phyloP scores from a whole-genome alignment of 2,329 filamentous ascomycete genomes.

The Byssothecium circinans region DNA sequence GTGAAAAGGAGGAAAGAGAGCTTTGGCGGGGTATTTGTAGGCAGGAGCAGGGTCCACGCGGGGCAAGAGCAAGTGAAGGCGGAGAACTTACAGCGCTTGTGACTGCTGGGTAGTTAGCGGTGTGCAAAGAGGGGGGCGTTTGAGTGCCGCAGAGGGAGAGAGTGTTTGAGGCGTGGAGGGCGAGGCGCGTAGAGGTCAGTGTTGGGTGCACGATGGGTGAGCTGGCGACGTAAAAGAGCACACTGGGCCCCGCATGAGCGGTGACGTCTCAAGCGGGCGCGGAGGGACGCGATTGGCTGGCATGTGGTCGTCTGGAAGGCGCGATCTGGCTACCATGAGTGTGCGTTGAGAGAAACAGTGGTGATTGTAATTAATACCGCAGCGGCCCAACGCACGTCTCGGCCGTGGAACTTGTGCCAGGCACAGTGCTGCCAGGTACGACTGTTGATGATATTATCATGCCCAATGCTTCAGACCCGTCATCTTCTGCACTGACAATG shows the following conservation, averaged over 20 bases:
- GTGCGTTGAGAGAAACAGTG: slow-evolving; percentile 8
- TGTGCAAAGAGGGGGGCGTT: slow-evolving; percentile 20
- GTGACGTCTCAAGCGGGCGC: slow-evolving; percentile 29
- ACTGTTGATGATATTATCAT: neutral
- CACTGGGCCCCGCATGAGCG: slow-evolving; percentile 11
- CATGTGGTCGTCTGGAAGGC: slow-evolving; percentile 2
- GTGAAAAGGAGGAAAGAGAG: neutral
- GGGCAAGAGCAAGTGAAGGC: slow-evolving; percentile 2
- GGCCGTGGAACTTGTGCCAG: slow-evolving; percentile 33
- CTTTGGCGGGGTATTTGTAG: slow-evolving; percentile 30
- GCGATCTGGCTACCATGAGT: slow-evolving; percentile 7
- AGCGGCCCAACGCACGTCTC: slow-evolving; percentile 28
- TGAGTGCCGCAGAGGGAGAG: neutral
- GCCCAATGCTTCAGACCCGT: neutral
- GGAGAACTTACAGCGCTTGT: slow-evolving; percentile 5
- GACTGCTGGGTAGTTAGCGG: slow-evolving; percentile 15
- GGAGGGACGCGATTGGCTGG: slow-evolving; percentile 22
- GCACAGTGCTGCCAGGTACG: no score
- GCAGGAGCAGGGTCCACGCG: slow-evolving; percentile 19
- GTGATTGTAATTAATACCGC: slow-evolving; percentile 31
- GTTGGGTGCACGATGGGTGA: slow-evolving; percentile 26
- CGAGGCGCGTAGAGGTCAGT: slow-evolving; percentile 20
- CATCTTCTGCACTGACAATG: slow-evolving; percentile 2
- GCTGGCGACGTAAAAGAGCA: slow-evolving; percentile 19
- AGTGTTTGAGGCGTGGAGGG: slow-evolving; percentile 2